These are phyloP conservation scores for Chaetomium fimeti DNA, from an alignment of 495 filamentous ascomycete genomes.

Conservation along the genomic window DNA sequence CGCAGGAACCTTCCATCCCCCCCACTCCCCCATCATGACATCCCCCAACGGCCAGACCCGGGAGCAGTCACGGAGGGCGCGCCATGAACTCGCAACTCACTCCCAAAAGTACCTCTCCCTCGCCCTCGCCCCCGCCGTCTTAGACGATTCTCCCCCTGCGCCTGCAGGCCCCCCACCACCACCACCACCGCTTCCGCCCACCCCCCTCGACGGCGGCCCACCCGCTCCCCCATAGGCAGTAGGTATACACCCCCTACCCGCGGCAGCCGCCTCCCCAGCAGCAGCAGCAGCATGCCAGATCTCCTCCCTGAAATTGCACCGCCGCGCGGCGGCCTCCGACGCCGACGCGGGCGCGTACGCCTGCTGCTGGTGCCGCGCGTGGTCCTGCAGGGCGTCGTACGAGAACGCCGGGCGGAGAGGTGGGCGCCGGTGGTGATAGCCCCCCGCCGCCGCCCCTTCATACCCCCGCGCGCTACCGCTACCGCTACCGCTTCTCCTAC, in stretches of 20 bases:
- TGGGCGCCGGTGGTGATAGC: neutral
- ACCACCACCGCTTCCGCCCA: no score
- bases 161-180: neutral
- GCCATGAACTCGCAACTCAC: neutral
- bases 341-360: neutral
- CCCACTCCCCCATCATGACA: no score
- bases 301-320: neutral
- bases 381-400: slow-evolving; percentile 16
- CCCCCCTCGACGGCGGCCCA: neutral
- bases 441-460: neutral
- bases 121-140: neutral
- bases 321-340: neutral
- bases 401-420: slow-evolving; percentile 19
- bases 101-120: slow-evolving; percentile 5
- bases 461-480: neutral
- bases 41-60: no score
- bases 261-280: neutral
- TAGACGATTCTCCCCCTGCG: neutral
- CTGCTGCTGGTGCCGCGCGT: slow-evolving; percentile 16
- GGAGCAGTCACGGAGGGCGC: no score
- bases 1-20: neutral
- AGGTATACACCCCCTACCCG: neutral
- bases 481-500: neutral
- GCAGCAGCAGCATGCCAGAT: neutral
- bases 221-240: neutral